Evolutionary conservation across 495 filamentous ascomycete species (phyloP), one percentile per base, ranked within the genome.

Genomic region (Hypoxylon fragiforme): DNA sequence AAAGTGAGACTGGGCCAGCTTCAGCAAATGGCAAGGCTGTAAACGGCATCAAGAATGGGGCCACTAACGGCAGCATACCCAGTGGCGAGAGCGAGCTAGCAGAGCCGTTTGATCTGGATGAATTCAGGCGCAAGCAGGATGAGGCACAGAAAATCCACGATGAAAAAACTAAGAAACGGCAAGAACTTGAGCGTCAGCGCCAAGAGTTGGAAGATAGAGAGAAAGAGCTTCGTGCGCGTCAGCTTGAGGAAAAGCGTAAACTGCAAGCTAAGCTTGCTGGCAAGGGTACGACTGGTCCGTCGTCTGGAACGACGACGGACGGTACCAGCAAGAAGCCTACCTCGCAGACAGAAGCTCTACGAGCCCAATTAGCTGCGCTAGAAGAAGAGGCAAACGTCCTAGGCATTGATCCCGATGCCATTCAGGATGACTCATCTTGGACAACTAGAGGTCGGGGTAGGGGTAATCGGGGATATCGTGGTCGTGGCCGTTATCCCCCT

Each of bases 321-420:
- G 45, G 35, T 5, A 19, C 39, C 7, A 52, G 21, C 28, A 58
- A 39, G 42, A 68, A 72, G 28, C 60, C 72, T 6, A 65, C 48
- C 28, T 69, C 54, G 11, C 70, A 77, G 13, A 73, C 75, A 1
- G 77, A 76, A 14, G 78, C 85, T 7, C 75, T 97, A 18, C 83
- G 85, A 43, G 89, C 87, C 0, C 87, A 96, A 64, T 70, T 98
- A 13, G 90, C 90, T 1, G 82, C 81, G 6, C 73, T 98, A 15
- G 87, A 97, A 68, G 88, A 86, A 7, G 92, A 97, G 70, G 94
- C 94, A 0, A 81, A 85, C 62, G 83, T 77, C 19, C 72, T 96
- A 9, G 92, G 92, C 6, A 77, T 96, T 30, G 86, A 95, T 65
- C 77, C 76, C 20, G 66, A 78, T 35, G 61, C 65, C 7, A 40